Evolutionary conservation across 495 filamentous ascomycete genomes (phyloP).

Genomic region (Lepidopterella palustris): DNA sequence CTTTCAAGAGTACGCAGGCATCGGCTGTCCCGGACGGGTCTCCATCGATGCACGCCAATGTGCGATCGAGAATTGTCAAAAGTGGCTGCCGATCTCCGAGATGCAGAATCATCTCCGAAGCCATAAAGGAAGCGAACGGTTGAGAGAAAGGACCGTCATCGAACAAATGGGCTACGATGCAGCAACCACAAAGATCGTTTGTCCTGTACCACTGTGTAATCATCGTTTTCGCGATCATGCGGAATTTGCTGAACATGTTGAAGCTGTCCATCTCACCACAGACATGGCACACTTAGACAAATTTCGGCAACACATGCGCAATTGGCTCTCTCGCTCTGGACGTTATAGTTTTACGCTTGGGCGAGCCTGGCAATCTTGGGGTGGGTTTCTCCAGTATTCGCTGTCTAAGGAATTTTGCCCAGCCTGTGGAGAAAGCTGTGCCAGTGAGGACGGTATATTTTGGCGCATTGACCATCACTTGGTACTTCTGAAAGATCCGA

Average conservation of each 20-base stretch:
- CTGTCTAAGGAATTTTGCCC: not conserved
- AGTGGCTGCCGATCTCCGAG: not conserved
- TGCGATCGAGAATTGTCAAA: not conserved
- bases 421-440: not conserved
- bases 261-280: not conserved
- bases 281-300: not conserved
- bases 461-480: not conserved
- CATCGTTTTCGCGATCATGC: not conserved
- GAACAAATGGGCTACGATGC: constrained; percentile 1
- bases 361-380: not conserved
- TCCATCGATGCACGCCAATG: not conserved
- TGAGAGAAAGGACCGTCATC: not conserved
- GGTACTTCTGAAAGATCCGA: not conserved
- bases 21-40: not conserved
- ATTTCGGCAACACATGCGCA: not conserved
- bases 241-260: not conserved
- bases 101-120: not conserved
- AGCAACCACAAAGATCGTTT: not conserved
- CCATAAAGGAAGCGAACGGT: not conserved
- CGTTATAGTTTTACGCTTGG: not conserved
- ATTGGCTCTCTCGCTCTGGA: not conserved
- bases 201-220: not conserved
- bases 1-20: too few species aligned
- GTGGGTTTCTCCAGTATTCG: not conserved
- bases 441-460: not conserved